These are phyloP conservation scores for Emiliania huxleyi DNA, from an alignment of 78 protist species.

Conservation along the genomic window DNA sequence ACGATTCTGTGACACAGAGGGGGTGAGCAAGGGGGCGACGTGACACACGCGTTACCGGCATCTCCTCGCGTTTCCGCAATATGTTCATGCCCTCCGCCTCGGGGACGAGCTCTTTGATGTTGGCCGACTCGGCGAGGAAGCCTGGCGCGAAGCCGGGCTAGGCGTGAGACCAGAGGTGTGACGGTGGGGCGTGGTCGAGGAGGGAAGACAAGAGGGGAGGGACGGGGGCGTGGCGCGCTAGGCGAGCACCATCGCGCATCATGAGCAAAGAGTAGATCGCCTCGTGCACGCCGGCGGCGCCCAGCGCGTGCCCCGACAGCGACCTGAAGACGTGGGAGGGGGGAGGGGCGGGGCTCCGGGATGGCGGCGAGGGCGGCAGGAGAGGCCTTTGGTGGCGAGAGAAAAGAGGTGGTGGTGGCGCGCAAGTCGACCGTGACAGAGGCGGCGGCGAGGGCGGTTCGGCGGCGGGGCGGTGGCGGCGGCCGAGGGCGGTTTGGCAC, in stretches of 20 bases:
- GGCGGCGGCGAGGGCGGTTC: no score
- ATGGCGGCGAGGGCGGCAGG: no score
- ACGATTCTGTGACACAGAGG: not conserved
- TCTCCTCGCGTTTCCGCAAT: not conserved
- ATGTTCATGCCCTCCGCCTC: slow-evolving; percentile 45
- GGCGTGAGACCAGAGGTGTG: no score
- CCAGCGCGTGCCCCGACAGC: slow-evolving; percentile 46
- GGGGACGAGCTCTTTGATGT: slow-evolving; percentile 31
- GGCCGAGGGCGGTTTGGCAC: no score
- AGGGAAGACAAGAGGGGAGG: no score
- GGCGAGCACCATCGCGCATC: slow-evolving; percentile 5
- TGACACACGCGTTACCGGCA: not conserved
- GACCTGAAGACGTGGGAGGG: slow-evolving; percentile 31
- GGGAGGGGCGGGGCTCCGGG: not conserved
- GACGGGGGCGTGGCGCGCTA: no score
- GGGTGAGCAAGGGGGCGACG: no score
- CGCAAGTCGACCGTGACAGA: no score
- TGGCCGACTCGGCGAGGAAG: slow-evolving; percentile 17
- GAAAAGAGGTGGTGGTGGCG: no score
- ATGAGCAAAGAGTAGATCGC: slow-evolving; percentile 47
- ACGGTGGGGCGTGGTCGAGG: no score
- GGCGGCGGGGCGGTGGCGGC: no score
- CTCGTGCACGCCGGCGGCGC: slow-evolving; percentile 52
- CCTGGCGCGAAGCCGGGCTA: no score
- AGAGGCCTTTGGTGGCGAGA: not conserved